Percentiles rank a stretch among this genome's conserved stretches.
These are phyloP conservation scores for Heliamphora pulchella DNA, from an alignment of 179 eudicot species.

Conservation along the genomic window DNA sequence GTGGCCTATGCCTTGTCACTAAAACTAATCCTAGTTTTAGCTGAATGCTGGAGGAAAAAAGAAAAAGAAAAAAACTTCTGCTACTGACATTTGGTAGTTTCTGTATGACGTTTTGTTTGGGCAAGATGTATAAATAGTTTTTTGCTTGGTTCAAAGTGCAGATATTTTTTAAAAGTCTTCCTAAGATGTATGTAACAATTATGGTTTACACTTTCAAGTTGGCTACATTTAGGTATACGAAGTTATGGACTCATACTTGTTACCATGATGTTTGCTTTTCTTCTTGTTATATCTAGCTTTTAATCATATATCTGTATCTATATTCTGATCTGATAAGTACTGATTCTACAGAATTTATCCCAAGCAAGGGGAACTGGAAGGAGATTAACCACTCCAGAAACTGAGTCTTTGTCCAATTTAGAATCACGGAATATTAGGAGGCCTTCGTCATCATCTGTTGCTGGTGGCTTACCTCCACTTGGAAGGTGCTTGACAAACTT, in stretches of 20 bases:
- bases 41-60: background rate
- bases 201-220: background rate
- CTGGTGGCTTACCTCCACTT: conserved; percentile 86
- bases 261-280: background rate
- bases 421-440: conserved; percentile 66
- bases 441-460: conserved; percentile 69
- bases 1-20: background rate
- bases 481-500: conserved; percentile 47
- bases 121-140: background rate
- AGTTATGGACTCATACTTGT: too few species aligned
- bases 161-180: background rate
- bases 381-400: conserved; percentile 47
- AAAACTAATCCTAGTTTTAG: background rate
- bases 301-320: background rate
- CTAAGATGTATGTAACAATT: too few species aligned
- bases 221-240: background rate
- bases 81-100: background rate
- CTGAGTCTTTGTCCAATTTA: conserved; percentile 48
- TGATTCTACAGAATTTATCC: conserved; percentile 58
- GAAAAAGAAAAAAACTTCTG: background rate
- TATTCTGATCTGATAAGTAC: conserved; percentile 8
- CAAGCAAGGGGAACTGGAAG: conserved; percentile 68
- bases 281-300: background rate
- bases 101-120: background rate
- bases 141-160: background rate